A percentile compares a stretch with the other conserved stretches of the same genome.
Conservation (phyloP, 495 filamentous ascomycete genomes). For the Hamigera avellanea region DNA sequence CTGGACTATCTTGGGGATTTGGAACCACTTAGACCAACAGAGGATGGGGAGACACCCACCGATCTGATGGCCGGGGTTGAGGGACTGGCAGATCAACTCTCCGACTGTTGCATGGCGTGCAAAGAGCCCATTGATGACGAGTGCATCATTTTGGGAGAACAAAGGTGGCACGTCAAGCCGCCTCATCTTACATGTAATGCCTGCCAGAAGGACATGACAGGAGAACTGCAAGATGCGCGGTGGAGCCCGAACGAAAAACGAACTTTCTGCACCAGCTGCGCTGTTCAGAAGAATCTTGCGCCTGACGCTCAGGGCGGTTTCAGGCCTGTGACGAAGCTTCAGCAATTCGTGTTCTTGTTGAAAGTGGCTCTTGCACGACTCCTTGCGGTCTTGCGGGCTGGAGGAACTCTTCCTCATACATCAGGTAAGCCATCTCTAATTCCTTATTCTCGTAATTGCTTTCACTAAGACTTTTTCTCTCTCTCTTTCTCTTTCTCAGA, state of each 20-base stretch:
- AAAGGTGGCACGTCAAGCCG: constrained; percentile 65
- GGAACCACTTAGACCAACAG: constrained; percentile 47
- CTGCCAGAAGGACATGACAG: constrained; percentile 62
- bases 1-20: constrained; percentile 67
- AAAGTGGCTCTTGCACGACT: constrained; percentile 85
- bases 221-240: constrained; percentile 48
- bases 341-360: constrained; percentile 89
- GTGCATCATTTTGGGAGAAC: constrained; percentile 59
- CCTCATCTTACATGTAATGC: constrained; percentile 63
- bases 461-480: neutral
- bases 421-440: constrained; percentile 39
- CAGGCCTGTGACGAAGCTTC: constrained; percentile 61
- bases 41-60: constrained; percentile 56
- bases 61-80: constrained; percentile 64
- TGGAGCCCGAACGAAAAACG: constrained; percentile 54
- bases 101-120: constrained; percentile 72
- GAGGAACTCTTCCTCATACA: constrained; percentile 64
- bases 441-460: constrained; percentile 1
- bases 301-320: constrained; percentile 44
- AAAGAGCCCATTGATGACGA: constrained; percentile 88
- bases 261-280: constrained; percentile 60
- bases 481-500: constrained; percentile 31
- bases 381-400: constrained; percentile 71
- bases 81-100: constrained; percentile 61
- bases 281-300: constrained; percentile 29